Conservation (phyloP, 83 land plant genomes). For the Picea engelmannii region DNA sequence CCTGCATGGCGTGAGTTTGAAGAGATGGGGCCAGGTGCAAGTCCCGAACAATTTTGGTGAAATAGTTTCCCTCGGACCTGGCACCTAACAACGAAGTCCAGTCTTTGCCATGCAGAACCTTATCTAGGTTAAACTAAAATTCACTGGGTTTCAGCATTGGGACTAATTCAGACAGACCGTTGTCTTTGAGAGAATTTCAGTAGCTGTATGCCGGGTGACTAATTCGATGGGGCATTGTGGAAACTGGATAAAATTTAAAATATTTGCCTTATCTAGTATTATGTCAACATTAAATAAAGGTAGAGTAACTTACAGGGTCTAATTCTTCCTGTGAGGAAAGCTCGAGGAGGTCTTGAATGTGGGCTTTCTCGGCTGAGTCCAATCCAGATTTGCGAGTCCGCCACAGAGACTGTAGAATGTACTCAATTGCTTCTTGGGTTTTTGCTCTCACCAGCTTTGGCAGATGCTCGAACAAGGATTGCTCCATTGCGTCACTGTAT, state of each 20-base stretch:
- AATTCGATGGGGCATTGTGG: not conserved
- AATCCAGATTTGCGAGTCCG: slow-evolving; percentile 61
- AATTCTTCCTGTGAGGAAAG: slow-evolving; percentile 47
- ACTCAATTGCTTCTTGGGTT: slow-evolving; percentile 63
- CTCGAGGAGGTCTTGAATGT: slow-evolving; percentile 47
- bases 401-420: slow-evolving; percentile 64
- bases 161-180: not conserved
- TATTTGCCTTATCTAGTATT: not conserved
- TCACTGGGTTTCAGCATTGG: not conserved
- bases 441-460: slow-evolving; percentile 47
- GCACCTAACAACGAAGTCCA: too few species aligned
- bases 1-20: too few species aligned
- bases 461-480: slow-evolving; percentile 38
- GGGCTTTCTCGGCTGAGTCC: slow-evolving; percentile 44
- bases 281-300: not conserved
- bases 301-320: slow-evolving; percentile 40
- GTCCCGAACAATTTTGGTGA: too few species aligned
- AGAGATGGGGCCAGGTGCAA: too few species aligned
- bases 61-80: too few species aligned
- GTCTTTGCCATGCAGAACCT: too few species aligned
- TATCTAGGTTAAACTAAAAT: not conserved
- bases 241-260: not conserved
- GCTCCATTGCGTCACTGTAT: slow-evolving; percentile 18
- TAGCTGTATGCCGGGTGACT: not conserved
- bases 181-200: not conserved